A percentile compares a stretch with the other conserved stretches of the same genome.
Conservation (phyloP, 208 protist genomes). For the Acanthamoeba lenticulata region DNA sequence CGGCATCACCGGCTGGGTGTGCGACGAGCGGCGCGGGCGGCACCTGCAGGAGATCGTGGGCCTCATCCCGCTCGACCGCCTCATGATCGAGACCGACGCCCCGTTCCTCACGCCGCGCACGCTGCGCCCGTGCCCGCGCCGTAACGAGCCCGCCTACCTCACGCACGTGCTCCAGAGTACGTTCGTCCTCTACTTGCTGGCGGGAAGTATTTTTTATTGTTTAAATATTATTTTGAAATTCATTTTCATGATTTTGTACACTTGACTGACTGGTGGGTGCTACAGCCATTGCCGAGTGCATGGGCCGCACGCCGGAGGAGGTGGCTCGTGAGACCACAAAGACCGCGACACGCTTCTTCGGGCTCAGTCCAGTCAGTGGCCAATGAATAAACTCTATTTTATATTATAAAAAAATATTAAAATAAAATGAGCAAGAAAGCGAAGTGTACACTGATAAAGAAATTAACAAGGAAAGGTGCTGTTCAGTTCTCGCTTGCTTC, state of each 20-base stretch:
- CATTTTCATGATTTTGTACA: too few relatives aligned
- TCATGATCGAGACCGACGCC: constrained; percentile 63
- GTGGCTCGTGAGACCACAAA: neutral
- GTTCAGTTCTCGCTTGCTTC: too few relatives aligned
- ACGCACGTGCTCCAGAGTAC: neutral
- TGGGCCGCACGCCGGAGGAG: neutral
- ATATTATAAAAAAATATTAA: neutral
- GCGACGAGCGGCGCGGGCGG: constrained; percentile 4
- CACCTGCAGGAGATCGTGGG: neutral
- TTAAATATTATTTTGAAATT: too few relatives aligned
- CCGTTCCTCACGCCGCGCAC: constrained; percentile 41
- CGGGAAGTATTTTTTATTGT: neutral
- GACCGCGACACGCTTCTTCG: constrained; percentile 21
- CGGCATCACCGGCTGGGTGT: constrained; percentile 47
- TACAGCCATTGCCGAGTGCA: constrained; percentile 1
- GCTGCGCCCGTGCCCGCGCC: neutral
- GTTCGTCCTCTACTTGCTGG: neutral
- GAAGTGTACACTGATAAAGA: too few relatives aligned
- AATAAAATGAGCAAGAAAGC: too few relatives aligned
- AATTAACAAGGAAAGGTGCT: too few relatives aligned
- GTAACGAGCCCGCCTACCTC: constrained; percentile 23
- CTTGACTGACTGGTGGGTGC: too few relatives aligned
- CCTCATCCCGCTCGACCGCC: constrained; percentile 8
- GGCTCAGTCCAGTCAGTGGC: too few relatives aligned
- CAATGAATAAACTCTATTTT: too few relatives aligned